A percentile compares a stretch with the other conserved stretches of the same genome.
Conservation (phyloP, 306 rosid species). For the Quercus rubra region DNA sequence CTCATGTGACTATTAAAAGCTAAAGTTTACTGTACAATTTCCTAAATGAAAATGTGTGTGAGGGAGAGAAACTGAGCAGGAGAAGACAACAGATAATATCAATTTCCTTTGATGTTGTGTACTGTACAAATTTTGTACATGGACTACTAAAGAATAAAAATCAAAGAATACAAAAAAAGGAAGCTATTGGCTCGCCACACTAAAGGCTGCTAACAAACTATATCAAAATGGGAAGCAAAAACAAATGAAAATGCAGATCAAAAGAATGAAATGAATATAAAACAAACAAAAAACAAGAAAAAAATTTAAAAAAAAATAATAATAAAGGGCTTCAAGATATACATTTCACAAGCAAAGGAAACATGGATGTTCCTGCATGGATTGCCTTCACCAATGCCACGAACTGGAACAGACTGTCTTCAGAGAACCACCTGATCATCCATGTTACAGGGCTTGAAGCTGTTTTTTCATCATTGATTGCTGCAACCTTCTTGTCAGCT, state of each 20-base stretch:
- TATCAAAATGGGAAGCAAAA: background rate
- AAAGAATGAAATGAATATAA: conserved; percentile 71
- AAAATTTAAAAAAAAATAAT: background rate
- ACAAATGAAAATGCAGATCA: conserved; percentile 23
- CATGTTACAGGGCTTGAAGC: conserved; percentile 36
- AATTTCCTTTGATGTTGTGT: conserved; percentile 1
- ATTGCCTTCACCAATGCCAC: conserved; percentile 76
- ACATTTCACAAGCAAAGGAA: conserved; percentile 57
- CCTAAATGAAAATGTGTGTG: background rate
- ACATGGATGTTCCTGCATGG: conserved; percentile 39
- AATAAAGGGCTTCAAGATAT: conserved; percentile 28
- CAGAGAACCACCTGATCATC: conserved; percentile 75
- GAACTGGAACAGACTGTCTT: conserved; percentile 57
- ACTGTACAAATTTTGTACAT: conserved; percentile 45
- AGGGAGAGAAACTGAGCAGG: background rate
- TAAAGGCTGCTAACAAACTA: conserved; percentile 22
- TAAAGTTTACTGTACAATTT: background rate
- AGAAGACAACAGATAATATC: background rate
- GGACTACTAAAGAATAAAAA: conserved; percentile 26
- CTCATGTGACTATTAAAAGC: background rate
- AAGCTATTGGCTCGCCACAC: conserved; percentile 30
- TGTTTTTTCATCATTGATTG: conserved; percentile 25
- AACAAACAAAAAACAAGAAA: conserved; percentile 20
- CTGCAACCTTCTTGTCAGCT: conserved; percentile 20
- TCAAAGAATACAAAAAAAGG: conserved; percentile 46